Conservation (phyloP, 225 moss, liverwort and hornwort genomes). For the Marchantia polymorpha region DNA sequence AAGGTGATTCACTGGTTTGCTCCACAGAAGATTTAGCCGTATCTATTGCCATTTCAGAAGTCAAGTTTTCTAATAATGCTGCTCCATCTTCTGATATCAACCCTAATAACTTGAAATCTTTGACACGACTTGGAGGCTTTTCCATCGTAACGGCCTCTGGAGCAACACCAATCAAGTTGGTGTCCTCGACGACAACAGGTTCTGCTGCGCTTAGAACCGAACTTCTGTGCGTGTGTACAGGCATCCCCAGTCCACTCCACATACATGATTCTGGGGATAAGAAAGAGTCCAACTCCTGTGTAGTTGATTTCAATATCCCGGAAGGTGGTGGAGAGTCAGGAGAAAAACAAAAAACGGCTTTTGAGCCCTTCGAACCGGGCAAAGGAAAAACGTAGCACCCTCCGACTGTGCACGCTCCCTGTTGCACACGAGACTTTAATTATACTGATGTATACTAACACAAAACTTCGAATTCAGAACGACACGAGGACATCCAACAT, state of each 20-base stretch:
- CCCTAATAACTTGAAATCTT: conserved; percentile 61
- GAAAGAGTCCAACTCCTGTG: conserved; percentile 5
- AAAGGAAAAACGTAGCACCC: conserved; percentile 75
- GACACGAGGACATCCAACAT: no score
- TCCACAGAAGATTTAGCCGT: conserved; percentile 48
- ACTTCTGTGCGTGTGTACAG: neutral
- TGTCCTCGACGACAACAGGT: neutral
- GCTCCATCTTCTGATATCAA: conserved; percentile 54
- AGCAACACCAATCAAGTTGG: conserved; percentile 15
- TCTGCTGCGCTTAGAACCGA: neutral
- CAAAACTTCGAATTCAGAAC: no score
- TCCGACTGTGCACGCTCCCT: conserved; percentile 80
- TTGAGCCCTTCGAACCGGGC: conserved; percentile 63
- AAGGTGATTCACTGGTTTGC: conserved; percentile 20
- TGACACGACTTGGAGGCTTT: conserved; percentile 33
- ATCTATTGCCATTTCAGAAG: conserved; percentile 47
- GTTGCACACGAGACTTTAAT: conserved; percentile 18
- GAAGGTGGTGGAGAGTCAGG: conserved; percentile 73
- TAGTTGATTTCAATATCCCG: conserved; percentile 5
- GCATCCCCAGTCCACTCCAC: neutral
- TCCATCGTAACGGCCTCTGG: conserved; percentile 13
- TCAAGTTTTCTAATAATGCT: conserved; percentile 47
- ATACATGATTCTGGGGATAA: neutral
- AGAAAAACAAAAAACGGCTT: conserved; percentile 65
- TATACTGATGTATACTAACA: neutral